Evolutionary conservation across 1,284 basidiomycete species (phyloP).

Genomic region (Mycena citricolor): DNA sequence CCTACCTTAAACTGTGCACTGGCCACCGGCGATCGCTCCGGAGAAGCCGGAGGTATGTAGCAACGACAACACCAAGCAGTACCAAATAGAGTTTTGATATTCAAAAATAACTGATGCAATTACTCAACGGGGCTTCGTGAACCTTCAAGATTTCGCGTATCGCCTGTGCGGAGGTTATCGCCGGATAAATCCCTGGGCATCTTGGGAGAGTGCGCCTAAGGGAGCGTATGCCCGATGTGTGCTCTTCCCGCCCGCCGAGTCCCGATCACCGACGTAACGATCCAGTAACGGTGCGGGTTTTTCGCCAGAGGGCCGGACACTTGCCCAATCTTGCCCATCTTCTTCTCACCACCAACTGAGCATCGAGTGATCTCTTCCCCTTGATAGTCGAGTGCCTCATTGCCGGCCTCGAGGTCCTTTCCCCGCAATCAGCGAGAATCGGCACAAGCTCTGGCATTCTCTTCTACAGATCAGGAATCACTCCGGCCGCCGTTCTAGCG

Average conservation of each 20-base stretch:
- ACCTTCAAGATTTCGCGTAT: background rate
- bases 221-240: background rate
- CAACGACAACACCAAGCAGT: background rate
- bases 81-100: background rate
- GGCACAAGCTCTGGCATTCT: no score
- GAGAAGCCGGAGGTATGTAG: background rate
- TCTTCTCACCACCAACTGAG: constrained; percentile 10
- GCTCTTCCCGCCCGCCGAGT: no score
- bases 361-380: background rate
- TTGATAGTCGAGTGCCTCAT: constrained; percentile 16
- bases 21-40: constrained; percentile 4
- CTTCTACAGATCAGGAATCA: no score
- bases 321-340: no score
- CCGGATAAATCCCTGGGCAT: background rate
- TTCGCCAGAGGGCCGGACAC: constrained; percentile 36
- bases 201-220: background rate
- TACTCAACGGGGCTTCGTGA: background rate
- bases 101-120: background rate
- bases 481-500: no score
- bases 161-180: background rate
- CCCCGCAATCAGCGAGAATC: no score
- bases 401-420: no score
- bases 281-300: constrained; percentile 29
- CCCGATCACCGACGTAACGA: no score
- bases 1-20: constrained; percentile 10